Evolutionary conservation across 177 flowering plant species (phyloP), one percentile per base, ranked within the genome.

Genomic region (Vitis hybrid): DNA sequence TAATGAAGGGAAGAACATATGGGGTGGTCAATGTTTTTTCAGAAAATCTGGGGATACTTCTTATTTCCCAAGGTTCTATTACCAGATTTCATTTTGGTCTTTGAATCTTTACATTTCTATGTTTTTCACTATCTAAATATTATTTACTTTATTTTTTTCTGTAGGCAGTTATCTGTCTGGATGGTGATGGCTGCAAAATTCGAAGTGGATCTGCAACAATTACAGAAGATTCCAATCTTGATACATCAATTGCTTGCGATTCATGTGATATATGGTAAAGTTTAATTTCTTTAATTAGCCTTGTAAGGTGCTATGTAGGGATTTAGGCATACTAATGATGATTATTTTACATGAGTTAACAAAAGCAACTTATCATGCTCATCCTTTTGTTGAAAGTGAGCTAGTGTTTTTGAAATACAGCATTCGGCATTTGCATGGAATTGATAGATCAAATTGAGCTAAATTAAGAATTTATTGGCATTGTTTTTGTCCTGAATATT

Each of bases 201-300:
- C 87, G 92, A 57, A 85, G 72, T 81, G 87, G 90, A 62, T 71
- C 71, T 58, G 77, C 73, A 64, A 66, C 69, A 68, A 63, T 72
- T 73, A 89, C 79, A 61, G 97, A 79, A 61, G 87, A 82, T 75
- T 71, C 83, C 60, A 72, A 82, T 83, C 84, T 89, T 69, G 99
- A 96, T 78, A 93, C 95, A 62, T 96, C 99, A 71, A 90, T 96
- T 86, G 99, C 99, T 75, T 96, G 99, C 81, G 98, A 96, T 85
- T 88, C 94, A 49, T 96, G 99, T 78, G 98, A 96, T 80, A 69
- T 76, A 77, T 96, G 99, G 99, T 93, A 86, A 77, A 31, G 20
- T 53, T 64, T 15, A 52, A 56, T 51, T 10, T 51, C 39, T 61
- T 45, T 39, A 39, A 39, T 39, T 39, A 39, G 45, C 45, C 8